phyloP scores from a whole-genome alignment of 2,329 filamentous ascomycete genomes.

The Fusarium sp. region DNA sequence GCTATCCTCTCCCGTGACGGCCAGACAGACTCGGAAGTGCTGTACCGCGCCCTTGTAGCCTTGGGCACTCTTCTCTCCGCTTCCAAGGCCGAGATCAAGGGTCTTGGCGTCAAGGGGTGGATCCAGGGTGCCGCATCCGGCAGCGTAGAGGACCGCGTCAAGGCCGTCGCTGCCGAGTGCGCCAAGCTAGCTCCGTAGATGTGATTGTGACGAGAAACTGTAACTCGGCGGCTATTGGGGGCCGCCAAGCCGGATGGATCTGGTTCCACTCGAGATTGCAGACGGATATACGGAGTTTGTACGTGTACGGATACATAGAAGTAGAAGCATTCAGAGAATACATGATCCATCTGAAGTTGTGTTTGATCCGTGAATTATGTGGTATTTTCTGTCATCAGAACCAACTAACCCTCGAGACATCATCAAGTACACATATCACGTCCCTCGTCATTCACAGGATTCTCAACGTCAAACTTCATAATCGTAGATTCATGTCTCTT shows the following conservation, averaged over 20 bases:
- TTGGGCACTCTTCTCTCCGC: constrained; percentile 79
- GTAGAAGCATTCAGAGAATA: constrained; percentile 17
- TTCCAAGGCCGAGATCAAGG: constrained; percentile 57
- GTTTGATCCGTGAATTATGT: neutral
- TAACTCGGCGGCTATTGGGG: constrained; percentile 1
- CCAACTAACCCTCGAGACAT: neutral
- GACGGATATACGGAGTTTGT: constrained; percentile 15
- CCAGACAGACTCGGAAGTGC: constrained; percentile 82
- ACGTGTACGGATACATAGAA: constrained; percentile 16
- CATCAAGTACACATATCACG: neutral
- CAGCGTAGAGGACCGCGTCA: constrained; percentile 59
- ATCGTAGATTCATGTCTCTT: constrained; percentile 14
- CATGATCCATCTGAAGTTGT: neutral
- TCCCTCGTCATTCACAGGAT: neutral
- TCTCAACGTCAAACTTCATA: neutral
- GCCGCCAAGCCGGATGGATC: constrained; percentile 20
- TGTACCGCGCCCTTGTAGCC: constrained; percentile 86
- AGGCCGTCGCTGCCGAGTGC: constrained; percentile 43
- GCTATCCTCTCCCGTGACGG: constrained; percentile 66
- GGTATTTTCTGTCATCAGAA: neutral
- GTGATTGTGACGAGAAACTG: constrained; percentile 16
- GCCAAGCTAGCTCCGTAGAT: constrained; percentile 29
- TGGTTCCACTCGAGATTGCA: neutral
- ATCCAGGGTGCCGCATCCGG: constrained; percentile 58
- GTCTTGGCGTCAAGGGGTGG: constrained; percentile 55